phyloP scores from a whole-genome alignment of 805 yeast genomes.

The Komagataella ulmi region DNA sequence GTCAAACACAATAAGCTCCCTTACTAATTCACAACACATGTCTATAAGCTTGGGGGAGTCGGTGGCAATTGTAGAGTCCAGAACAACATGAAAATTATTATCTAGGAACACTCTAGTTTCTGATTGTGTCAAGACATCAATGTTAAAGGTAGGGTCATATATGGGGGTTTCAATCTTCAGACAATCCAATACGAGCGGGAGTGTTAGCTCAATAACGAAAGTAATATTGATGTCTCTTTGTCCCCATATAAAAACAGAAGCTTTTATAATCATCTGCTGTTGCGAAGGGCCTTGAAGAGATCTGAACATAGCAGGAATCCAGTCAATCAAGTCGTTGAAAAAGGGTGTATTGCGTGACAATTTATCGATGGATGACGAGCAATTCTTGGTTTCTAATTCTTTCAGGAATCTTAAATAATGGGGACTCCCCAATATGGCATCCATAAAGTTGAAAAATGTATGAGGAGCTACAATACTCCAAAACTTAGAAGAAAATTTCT shows the following conservation, averaged over 20 bases:
- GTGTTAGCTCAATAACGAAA: background rate
- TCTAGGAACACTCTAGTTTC: constrained; percentile 37
- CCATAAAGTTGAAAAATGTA: constrained; percentile 42
- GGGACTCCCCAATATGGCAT: constrained; percentile 44
- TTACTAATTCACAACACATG: background rate
- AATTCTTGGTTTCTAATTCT: constrained; percentile 11
- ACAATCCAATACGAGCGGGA: background rate
- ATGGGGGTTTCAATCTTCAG: constrained; percentile 2
- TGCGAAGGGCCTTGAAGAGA: background rate
- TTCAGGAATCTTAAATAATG: constrained; percentile 24
- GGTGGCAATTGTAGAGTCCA: background rate
- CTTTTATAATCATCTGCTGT: background rate
- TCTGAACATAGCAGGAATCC: constrained; percentile 35
- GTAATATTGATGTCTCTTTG: background rate
- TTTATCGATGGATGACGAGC: background rate
- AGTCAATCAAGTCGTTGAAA: constrained; percentile 30
- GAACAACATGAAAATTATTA: constrained; percentile 19
- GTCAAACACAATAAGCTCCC: background rate
- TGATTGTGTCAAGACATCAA: constrained; percentile 25
- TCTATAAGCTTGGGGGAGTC: background rate
- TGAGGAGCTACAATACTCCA: constrained; percentile 47
- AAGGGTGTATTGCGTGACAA: constrained; percentile 5
- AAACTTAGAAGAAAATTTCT: constrained; percentile 26
- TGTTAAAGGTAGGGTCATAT: constrained; percentile 15
- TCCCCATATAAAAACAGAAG: background rate